Percentiles rank a stretch among this genome's conserved stretches.
Evolutionary conservation across 441 rosid genomes (phyloP).

Genomic region (Dalechampia spathulata): DNA sequence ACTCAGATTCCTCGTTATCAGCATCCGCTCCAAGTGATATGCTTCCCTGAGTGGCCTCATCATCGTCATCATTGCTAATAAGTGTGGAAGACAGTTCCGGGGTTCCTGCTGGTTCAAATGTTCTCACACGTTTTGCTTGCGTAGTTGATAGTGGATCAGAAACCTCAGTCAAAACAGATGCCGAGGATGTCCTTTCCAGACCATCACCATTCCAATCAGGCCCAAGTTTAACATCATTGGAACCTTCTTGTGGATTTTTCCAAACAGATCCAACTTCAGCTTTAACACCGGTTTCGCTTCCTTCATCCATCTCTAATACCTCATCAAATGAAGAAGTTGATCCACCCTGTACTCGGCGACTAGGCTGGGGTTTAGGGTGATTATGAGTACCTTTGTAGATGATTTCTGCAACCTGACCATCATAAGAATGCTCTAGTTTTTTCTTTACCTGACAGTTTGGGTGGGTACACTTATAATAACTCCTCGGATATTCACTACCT

Average conservation of each 20-base stretch:
- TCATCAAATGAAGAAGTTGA: constrained; percentile 30
- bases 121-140: constrained; percentile 28
- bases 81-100: constrained; percentile 46
- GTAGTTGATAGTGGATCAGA: constrained; percentile 38
- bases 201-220: constrained; percentile 32
- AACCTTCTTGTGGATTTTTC: constrained; percentile 31
- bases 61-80: constrained; percentile 52
- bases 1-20: constrained; percentile 43
- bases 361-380: constrained; percentile 49
- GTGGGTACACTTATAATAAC: constrained; percentile 63
- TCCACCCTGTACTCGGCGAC: constrained; percentile 28
- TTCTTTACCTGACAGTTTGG: constrained; percentile 51
- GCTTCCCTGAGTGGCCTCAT: constrained; percentile 41
- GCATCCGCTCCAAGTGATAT: constrained; percentile 30
- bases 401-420: constrained; percentile 64
- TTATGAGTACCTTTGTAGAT: constrained; percentile 57
- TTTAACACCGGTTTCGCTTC: constrained; percentile 23
- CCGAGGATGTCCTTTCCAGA: constrained; percentile 37
- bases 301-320: constrained; percentile 29
- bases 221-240: constrained; percentile 25
- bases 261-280: constrained; percentile 27
- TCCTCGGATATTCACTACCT: constrained; percentile 66
- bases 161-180: constrained; percentile 44
- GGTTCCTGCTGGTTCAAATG: constrained; percentile 37
- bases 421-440: constrained; percentile 52